A percentile compares a stretch with the other conserved stretches of the same genome.
Conservation (phyloP, 2,329 filamentous ascomycete genomes). For the Coniochaeta prunicola region DNA sequence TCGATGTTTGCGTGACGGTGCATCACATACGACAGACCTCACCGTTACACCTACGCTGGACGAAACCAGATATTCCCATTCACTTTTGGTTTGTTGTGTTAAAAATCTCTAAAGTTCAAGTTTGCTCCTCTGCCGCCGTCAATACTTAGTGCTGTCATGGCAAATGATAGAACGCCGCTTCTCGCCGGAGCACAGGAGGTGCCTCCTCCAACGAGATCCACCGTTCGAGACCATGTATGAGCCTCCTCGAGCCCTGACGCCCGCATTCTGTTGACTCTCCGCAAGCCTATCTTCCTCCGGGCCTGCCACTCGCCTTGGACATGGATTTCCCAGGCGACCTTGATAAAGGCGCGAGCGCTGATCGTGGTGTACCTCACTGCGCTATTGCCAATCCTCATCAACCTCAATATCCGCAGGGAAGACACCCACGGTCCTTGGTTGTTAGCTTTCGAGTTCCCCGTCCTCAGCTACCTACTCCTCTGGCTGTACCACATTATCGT, state of each 20-base stretch:
- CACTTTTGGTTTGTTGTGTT: too few species aligned
- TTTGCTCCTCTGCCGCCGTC: too few species aligned
- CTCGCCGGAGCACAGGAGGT: background rate
- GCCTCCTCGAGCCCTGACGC: background rate
- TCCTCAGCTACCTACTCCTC: conserved; percentile 33
- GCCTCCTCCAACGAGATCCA: background rate
- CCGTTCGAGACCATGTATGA: conserved; percentile 20
- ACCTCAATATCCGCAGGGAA: conserved; percentile 32
- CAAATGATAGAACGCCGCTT: background rate
- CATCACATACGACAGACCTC: too few species aligned
- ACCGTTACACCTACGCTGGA: too few species aligned
- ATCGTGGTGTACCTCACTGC: conserved; percentile 35
- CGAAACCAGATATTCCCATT: too few species aligned
- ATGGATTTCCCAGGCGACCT: conserved; percentile 34
- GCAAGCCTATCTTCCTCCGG: conserved; percentile 42
- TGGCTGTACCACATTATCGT: conserved; percentile 37
- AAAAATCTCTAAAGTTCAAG: too few species aligned
- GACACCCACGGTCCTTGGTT: conserved; percentile 28
- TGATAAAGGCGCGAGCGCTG: conserved; percentile 35
- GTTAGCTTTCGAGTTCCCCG: conserved; percentile 42
- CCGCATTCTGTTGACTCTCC: conserved; percentile 7
- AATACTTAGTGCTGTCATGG: background rate
- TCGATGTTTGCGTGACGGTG: too few species aligned
- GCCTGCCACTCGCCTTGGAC: conserved; percentile 45
- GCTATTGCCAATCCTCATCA: conserved; percentile 31